Evolutionary conservation across 1,139 yeast genomes (phyloP), one percentile per base, ranked within the genome.

Genomic region (Wickerhamomyces sp.): DNA sequence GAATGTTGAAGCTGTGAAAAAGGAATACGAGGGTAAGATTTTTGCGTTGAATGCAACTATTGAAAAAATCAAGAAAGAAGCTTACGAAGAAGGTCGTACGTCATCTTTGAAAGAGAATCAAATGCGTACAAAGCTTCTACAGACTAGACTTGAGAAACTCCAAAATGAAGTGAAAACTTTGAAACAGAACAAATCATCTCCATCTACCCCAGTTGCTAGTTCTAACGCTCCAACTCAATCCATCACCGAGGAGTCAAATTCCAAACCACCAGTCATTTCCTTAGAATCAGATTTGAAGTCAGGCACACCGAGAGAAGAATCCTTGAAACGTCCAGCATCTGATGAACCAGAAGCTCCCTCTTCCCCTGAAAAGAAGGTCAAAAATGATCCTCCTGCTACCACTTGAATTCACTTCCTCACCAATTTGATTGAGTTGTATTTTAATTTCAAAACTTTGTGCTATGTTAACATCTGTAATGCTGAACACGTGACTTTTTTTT

Each of bases 41-140:
- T 33, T 34, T 3, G 42, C 41, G 24, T 25, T 46, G 17, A 36
- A 36, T 12, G 24, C 34, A 17, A 40, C 50, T 14, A 46, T 65
- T 30, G 55, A 57, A 3, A 59, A 53, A 20, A 49, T 54, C 24
- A 62, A 61, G 51, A 56, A 64, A 44, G 52, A 52, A 26, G 55
- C 65, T 4, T 59, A 62, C 33, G 65, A 61, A 23, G 65, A 65
- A 35, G 62, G 67, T 8, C 60, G 62, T 40, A 62, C 64, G 32
- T 58, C 61, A 23, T 55, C 52, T 28, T 51, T 52, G 59, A 58
- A 48, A 40, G 60, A 51, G 36, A 56, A 49, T 23, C 52, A 52
- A 13, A 55, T 65, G 58, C 56, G 62, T 32, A 47, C 51, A n/a
- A 56, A 50, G 37, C 42, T 64, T 31, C 38, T 62, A 17, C 52